Evolutionary conservation across 371 early-diverging fungal genomes (phyloP).

Genomic region (Funneliformis caledonium): DNA sequence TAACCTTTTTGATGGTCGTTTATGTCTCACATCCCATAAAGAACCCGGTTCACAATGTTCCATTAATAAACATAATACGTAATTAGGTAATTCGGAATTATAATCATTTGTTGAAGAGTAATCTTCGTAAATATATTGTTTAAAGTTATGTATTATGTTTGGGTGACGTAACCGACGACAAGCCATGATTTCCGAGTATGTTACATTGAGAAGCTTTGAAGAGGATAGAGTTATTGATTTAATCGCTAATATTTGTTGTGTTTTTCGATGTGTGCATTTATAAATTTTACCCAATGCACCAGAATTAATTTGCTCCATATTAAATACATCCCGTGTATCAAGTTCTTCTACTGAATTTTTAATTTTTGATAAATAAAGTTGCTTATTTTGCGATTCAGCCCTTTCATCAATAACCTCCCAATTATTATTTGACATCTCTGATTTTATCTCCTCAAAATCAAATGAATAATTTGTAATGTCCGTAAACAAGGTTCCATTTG

Average conservation of each 20-base stretch:
- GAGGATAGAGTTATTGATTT: conserved; percentile 13
- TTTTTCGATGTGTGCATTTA: conserved; percentile 27
- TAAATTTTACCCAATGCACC: conserved; percentile 35
- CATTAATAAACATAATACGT: conserved; percentile 32
- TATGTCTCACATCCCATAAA: conserved; percentile 21
- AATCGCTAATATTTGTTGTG: conserved; percentile 15
- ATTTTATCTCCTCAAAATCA: conserved; percentile 1
- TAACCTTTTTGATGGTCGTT: conserved; percentile 4
- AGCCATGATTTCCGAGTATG: conserved; percentile 32
- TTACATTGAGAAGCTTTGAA: conserved; percentile 26
- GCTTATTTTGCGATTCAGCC: conserved; percentile 8
- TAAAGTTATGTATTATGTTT: conserved; percentile 23
- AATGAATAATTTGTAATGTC: conserved; percentile 20
- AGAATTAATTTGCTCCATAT: conserved; percentile 5
- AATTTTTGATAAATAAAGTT: conserved; percentile 7
- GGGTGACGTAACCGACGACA: conserved; percentile 24
- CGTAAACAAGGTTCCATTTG: neutral
- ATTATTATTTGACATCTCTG: neutral
- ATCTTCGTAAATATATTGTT: conserved; percentile 25
- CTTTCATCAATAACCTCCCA: conserved; percentile 10
- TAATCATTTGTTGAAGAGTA: neutral
- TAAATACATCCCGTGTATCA: neutral
- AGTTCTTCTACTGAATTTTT: neutral
- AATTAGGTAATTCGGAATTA: neutral
- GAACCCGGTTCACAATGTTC: conserved; percentile 28